phyloP scores from a whole-genome alignment of 2,329 filamentous ascomycete genomes.

The Cyanodermella asteris region DNA sequence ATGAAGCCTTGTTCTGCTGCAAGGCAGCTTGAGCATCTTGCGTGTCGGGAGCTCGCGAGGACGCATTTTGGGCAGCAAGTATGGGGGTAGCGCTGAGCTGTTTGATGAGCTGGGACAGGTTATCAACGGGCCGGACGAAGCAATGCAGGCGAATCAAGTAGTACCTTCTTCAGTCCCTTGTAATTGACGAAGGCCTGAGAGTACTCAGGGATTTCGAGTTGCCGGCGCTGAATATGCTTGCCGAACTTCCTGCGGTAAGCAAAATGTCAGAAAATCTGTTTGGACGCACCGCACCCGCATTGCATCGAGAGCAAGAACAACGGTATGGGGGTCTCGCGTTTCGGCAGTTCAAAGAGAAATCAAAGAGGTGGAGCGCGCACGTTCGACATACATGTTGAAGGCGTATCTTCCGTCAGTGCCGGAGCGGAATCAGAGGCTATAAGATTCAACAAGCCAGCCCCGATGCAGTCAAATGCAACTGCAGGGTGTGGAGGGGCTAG shows the following conservation, averaged over 20 bases:
- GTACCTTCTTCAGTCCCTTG: conserved; percentile 94
- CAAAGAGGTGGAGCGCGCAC: too few species aligned
- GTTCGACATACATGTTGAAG: too few species aligned
- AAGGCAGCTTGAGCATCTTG: conserved; percentile 68
- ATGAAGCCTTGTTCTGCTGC: conserved; percentile 93
- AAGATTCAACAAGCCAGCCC: too few species aligned
- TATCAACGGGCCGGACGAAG: conserved; percentile 12
- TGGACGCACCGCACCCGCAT: too few species aligned
- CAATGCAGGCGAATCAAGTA: conserved; percentile 1
- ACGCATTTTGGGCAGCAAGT: conserved; percentile 52
- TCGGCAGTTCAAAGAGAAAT: too few species aligned
- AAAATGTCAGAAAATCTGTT: too few species aligned
- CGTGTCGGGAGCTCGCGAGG: conserved; percentile 18
- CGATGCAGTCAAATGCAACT: too few species aligned
- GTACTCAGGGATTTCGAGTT: conserved; percentile 98
- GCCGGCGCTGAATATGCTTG: conserved; percentile 96
- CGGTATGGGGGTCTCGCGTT: too few species aligned
- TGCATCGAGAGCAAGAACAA: too few species aligned
- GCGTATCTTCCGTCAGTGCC: too few species aligned
- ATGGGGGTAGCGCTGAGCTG: conserved; percentile 83
- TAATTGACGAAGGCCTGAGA: conserved; percentile 98
- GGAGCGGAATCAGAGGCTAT: too few species aligned
- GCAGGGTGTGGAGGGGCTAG: too few species aligned
- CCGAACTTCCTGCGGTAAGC: conserved; percentile 94
- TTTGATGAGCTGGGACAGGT: conserved; percentile 65